Evolutionary conservation across 257 asterid species (phyloP), one percentile per base, ranked within the genome.

Genomic region (Lantana camara): DNA sequence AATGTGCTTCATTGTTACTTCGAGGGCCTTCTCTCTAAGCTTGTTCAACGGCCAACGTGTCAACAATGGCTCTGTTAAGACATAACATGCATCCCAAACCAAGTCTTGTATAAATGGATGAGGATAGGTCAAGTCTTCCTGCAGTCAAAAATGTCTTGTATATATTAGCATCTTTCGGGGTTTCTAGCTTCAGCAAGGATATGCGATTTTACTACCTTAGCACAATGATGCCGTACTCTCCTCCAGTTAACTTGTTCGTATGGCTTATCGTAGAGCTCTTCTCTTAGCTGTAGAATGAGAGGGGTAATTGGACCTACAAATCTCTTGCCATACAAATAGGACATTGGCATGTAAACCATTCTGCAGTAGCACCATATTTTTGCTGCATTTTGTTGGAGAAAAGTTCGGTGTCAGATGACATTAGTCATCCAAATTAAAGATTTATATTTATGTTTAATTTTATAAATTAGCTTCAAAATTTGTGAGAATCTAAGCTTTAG

Each of bases 331-430:
- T 87, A 84, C 60, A 87, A 70, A 68, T 87, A 87, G 2, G 95
- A 87, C 95, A 87, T 84, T 23, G 95, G 95, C 95, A 87, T 84
- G 84, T 82, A 84, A 35, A 84, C 88, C 88, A 82, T 82, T 49
- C 95, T 83, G 27, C 84, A 72, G 71, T 87, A 87, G 81, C 95
- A 87, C 92, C 89, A 84, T 89, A 82, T 84, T 38, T 87, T 87
- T 24, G 89, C 95, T n/a, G n/a, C n/a, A n/a, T n/a, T n/a, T n/a
- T n/a, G n/a, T n/a, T n/a, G n/a, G n/a, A n/a, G n/a, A n/a, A n/a
- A n/a, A n/a, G n/a, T n/a, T n/a, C n/a, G n/a, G n/a, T n/a, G n/a
- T n/a, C n/a, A n/a, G n/a, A n/a, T n/a, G n/a, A n/a, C n/a, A n/a
- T n/a, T n/a, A n/a, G n/a, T n/a, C n/a, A n/a, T n/a, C n/a, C n/a